These are phyloP conservation scores for Alternaria novae-zelandiae DNA, from an alignment of 2,329 filamentous ascomycete genomes.

Conservation along the genomic window DNA sequence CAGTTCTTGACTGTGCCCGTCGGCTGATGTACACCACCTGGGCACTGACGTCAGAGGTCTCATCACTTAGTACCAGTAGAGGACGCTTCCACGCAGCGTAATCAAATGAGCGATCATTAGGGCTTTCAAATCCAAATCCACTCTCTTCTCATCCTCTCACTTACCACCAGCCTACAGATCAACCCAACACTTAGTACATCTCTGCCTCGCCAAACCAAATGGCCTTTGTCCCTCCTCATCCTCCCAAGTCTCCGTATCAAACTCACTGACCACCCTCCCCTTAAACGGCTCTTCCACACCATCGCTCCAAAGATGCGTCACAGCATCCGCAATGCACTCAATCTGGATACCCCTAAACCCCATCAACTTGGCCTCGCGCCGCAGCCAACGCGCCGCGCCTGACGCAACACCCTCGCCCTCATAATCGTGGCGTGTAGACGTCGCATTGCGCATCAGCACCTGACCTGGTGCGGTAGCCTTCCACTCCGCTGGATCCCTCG, in stretches of 20 bases:
- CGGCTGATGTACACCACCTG: background rate
- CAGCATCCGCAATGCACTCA: constrained; percentile 40
- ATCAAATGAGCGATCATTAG: background rate
- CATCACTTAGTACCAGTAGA: background rate
- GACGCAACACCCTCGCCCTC: constrained; percentile 45
- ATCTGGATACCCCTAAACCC: constrained; percentile 48
- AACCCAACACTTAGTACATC: constrained; percentile 32
- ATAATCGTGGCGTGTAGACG: constrained; percentile 46
- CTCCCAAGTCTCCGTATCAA: constrained; percentile 29
- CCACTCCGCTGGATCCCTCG: constrained; percentile 35
- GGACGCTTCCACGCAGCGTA: background rate
- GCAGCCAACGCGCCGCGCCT: constrained; percentile 45
- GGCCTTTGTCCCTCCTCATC: constrained; percentile 30
- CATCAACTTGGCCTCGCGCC: constrained; percentile 42
- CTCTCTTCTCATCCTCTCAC: background rate
- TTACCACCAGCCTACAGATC: constrained; percentile 23
- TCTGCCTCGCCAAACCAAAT: constrained; percentile 35
- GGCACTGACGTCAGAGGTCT: background rate
- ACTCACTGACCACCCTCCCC: constrained; percentile 27
- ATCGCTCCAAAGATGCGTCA: constrained; percentile 38
- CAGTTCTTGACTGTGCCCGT: background rate
- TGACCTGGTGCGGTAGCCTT: constrained; percentile 33
- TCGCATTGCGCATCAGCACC: constrained; percentile 48
- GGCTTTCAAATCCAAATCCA: background rate
- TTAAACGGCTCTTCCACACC: constrained; percentile 32